Conservation (phyloP, 116 monocot genomes). For the Papilionanthe hybrid region DNA sequence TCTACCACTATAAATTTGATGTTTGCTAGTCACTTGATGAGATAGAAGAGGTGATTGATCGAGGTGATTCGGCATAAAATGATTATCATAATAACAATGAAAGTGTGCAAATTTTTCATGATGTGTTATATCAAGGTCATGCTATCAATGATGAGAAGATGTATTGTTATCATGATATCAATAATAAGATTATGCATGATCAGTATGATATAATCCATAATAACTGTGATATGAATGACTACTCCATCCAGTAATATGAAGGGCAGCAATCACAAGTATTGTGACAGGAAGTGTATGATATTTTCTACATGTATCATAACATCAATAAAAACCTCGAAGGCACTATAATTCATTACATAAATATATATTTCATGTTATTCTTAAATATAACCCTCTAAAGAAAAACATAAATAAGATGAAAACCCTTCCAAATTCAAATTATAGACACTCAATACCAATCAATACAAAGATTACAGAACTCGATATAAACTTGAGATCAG, state of each 20-base stretch:
- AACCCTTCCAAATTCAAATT: background rate
- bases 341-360: too few relatives aligned
- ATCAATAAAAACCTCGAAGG: too few relatives aligned
- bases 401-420: background rate
- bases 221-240: background rate
- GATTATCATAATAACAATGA: background rate
- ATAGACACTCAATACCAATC: background rate
- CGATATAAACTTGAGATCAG: background rate
- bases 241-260: background rate
- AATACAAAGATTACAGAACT: background rate
- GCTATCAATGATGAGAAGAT: background rate
- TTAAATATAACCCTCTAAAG: background rate
- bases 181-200: background rate
- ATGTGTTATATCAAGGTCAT: background rate
- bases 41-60: background rate
- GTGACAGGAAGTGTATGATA: too few relatives aligned
- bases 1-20: background rate
- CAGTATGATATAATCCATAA: background rate
- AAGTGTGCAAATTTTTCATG: background rate
- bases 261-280: background rate
- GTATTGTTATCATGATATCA: background rate
- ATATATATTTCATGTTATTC: background rate
- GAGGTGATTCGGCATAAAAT: background rate
- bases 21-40: background rate
- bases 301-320: too few relatives aligned